phyloP scores from a whole-genome alignment of 2,329 filamentous ascomycete species.

The Pleoardoris graminearum region DNA sequence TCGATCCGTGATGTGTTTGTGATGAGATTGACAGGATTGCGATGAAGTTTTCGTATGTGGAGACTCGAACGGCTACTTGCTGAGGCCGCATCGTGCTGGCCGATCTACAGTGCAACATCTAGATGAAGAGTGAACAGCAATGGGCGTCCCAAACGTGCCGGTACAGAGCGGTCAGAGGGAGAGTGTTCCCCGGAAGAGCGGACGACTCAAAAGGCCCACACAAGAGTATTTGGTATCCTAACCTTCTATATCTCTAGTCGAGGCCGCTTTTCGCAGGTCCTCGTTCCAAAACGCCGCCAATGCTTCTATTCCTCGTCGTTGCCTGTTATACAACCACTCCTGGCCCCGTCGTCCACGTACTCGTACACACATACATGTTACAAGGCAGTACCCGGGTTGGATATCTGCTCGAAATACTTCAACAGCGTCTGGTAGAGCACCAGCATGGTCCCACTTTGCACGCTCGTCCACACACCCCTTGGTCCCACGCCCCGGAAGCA shows the following conservation, averaged over 20 bases:
- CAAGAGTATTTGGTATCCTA: not conserved
- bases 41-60: too few species aligned
- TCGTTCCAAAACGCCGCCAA: not conserved
- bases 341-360: not conserved
- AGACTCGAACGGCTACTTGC: too few species aligned
- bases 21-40: too few species aligned
- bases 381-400: conserved; percentile 20
- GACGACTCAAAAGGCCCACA: too few species aligned
- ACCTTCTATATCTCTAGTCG: conserved; percentile 3
- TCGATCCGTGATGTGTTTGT: too few species aligned
- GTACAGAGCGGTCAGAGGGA: too few species aligned
- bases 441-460: conserved; percentile 95
- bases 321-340: conserved; percentile 1
- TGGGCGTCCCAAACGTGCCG: too few species aligned
- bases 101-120: too few species aligned
- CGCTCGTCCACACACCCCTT: conserved; percentile 92
- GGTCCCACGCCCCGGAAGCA: conserved; percentile 96
- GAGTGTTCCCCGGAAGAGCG: too few species aligned
- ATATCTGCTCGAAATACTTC: conserved; percentile 68
- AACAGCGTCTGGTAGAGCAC: conserved; percentile 91
- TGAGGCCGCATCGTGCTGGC: too few species aligned
- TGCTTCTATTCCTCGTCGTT: not conserved
- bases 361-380: not conserved
- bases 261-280: not conserved
- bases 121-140: too few species aligned